Evolutionary conservation across 2,329 filamentous ascomycete species (phyloP).

Genomic region (Pseudocercospora musae): DNA sequence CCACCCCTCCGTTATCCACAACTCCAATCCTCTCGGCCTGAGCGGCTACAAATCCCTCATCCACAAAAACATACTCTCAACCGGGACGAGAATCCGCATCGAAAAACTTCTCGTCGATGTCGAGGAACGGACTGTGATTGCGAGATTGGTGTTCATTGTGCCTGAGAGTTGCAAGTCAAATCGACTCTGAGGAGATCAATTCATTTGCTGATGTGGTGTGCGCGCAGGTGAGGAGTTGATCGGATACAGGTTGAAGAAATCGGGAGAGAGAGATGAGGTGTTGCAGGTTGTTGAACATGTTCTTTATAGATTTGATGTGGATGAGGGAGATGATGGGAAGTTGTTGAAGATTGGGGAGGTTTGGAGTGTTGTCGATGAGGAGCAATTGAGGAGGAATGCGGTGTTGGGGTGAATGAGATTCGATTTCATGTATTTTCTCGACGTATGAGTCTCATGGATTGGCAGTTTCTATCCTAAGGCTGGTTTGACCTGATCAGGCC

Average conservation of each 20-base stretch:
- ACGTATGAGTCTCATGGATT: no score
- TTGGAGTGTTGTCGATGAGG: conserved; percentile 7
- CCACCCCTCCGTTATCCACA: conserved; percentile 11
- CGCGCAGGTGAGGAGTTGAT: neutral
- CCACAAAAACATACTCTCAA: conserved; percentile 1
- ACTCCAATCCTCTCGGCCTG: conserved; percentile 1
- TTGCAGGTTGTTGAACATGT: conserved; percentile 6
- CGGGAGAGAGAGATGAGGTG: neutral
- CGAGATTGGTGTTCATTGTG: conserved; percentile 3
- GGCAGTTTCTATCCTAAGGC: no score
- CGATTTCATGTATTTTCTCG: no score
- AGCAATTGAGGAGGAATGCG: neutral
- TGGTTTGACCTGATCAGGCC: neutral
- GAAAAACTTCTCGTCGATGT: conserved; percentile 5
- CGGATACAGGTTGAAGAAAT: neutral
- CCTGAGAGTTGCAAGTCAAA: neutral
- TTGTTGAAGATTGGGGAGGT: conserved; percentile 9
- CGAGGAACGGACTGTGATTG: neutral
- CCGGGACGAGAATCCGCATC: neutral
- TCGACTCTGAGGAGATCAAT: no score
- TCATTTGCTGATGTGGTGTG: no score
- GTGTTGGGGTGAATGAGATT: neutral
- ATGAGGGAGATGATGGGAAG: conserved; percentile 1
- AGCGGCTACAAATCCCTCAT: conserved; percentile 7
- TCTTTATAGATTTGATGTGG: conserved; percentile 1